Evolutionary conservation across 257 asterid species (phyloP).

Genomic region (Salvia hispanica): DNA sequence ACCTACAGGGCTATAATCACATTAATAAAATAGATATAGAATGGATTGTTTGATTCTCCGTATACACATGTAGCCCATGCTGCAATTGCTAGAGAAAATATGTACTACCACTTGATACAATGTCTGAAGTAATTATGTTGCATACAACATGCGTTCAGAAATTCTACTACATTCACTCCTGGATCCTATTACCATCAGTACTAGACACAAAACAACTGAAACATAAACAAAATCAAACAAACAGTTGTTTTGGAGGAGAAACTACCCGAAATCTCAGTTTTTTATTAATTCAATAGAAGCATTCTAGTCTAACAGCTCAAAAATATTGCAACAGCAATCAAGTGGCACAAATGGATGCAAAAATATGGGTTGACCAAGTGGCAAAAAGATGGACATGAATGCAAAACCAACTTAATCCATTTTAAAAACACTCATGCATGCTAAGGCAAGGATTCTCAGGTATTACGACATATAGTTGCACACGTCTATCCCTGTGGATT

Average conservation of each 20-base stretch:
- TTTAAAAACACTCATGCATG: conserved; percentile 2
- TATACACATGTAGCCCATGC: background rate
- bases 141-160: no score
- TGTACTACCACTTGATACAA: no score
- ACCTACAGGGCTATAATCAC: background rate
- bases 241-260: background rate
- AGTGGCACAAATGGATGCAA: conserved; percentile 10
- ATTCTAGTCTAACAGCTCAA: background rate
- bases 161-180: no score
- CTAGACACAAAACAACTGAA: background rate
- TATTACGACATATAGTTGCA: background rate
- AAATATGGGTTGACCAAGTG: background rate
- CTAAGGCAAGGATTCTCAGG: background rate
- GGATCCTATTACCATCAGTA: no score
- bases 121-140: no score
- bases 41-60: background rate
- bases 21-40: background rate
- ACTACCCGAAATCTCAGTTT: background rate
- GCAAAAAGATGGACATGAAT: conserved; percentile 1
- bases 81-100: background rate
- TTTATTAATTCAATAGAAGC: conserved; percentile 7
- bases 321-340: conserved; percentile 16
- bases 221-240: background rate
- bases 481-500: background rate
- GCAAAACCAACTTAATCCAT: conserved; percentile 11